Evolutionary conservation across 176 grass and related monocot species (phyloP).

Genomic region (barley (Hordeum vulgare)): DNA sequence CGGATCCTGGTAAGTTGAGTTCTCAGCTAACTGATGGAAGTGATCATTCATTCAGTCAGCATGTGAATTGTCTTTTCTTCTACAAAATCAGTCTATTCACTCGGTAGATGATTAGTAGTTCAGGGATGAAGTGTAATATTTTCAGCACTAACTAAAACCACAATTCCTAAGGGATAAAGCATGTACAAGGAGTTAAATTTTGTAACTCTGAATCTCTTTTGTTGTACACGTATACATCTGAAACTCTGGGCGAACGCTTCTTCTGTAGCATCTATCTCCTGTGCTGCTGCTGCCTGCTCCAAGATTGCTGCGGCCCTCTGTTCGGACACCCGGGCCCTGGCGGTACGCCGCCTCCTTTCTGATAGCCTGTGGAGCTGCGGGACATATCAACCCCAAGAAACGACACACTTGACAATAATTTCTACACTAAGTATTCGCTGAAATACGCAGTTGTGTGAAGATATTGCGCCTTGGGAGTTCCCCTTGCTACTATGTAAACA

Average conservation of each 20-base stretch:
- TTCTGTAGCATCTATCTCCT: conserved; percentile 31
- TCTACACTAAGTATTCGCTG: not conserved
- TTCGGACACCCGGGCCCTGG: conserved; percentile 16
- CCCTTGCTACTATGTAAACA: not conserved
- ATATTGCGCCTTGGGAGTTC: not conserved
- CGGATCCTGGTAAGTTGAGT: conserved; percentile 27
- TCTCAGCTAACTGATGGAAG: not conserved
- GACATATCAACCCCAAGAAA: not conserved
- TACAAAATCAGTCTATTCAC: too few species aligned
- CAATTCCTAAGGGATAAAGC: not conserved
- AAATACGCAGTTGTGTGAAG: not conserved
- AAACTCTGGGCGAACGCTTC: not conserved
- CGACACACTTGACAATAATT: not conserved
- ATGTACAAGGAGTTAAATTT: not conserved
- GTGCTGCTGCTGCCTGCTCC: conserved; percentile 44
- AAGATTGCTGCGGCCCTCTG: conserved; percentile 32
- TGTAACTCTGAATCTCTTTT: not conserved
- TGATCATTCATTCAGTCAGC: not conserved
- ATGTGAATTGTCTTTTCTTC: too few species aligned
- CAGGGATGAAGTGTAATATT: not conserved
- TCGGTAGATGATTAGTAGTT: not conserved
- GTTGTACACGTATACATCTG: not conserved
- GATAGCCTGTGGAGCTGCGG: conserved; percentile 3
- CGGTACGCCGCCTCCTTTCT: conserved; percentile 36
- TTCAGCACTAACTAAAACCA: not conserved